Base-by-base conservation (phyloP, 345 rosid genomes). In the Eucalyptus cloeziana region DNA sequence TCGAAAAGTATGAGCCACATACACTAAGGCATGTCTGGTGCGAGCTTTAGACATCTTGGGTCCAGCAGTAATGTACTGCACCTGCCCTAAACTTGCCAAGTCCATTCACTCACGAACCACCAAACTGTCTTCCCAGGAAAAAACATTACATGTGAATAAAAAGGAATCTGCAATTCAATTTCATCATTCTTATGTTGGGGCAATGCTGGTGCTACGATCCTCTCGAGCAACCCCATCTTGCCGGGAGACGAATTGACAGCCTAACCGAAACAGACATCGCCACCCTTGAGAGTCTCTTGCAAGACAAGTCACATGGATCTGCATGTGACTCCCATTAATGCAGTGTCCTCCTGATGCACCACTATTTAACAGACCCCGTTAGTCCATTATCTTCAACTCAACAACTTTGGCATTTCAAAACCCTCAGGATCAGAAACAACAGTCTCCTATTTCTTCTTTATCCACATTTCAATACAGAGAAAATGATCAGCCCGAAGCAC, bases 401-500 rank as follows among this genome's bases (percentile, higher is more conserved):
- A 10, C 45, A 71, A 40, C 81, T 71, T 37, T 71, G 15, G 45
- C 13, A 71, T 71, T 71, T 10, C 45, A 19, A 71, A 37, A 56
- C 12, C 60, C 60, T 49, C 25, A 16, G 10, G 60, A 31, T 21
- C 87, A 50, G 64, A 51, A 51, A 87, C 45, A 30, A 37, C 33
- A 69, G 31, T 45, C 83, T 47, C 50, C 7, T 1, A 1, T 1
- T 25, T 67, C 52, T 87, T 64, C 80, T 69, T 87, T 27, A 17
- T 87, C 69, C 37, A 19, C 56, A 45, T 87, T 43, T 30, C 49
- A 13, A 37, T 13, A 22, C 15, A 64, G 64, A 6, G 49, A 79
- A 43, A 47, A 89, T 91, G 92, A 89, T 91, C 85, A 89, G 76
- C 71, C 64, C 90, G 10, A 92, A 89, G 91, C 91, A 86, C 87